A percentile compares a stretch with the other conserved stretches of the same genome.
These are phyloP conservation scores for Perkinsus chesapeaki DNA, from an alignment of 169 alveolate genomes.

Conservation along the genomic window DNA sequence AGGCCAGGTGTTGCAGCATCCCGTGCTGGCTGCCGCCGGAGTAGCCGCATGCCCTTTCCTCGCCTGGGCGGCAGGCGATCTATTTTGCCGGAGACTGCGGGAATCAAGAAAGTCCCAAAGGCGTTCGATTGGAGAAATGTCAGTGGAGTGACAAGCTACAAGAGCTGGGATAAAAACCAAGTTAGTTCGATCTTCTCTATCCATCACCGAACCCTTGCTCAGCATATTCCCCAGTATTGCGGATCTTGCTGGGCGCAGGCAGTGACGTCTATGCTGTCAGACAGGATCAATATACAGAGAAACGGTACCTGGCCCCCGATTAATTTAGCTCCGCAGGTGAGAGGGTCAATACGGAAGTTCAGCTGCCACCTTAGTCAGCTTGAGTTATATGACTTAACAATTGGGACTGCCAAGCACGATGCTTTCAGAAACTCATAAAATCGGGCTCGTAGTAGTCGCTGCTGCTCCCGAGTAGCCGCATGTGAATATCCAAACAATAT, in stretches of 20 bases:
- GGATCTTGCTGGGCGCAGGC: slow-evolving; percentile 68
- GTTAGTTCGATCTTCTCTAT: background rate
- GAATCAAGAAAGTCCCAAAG: background rate
- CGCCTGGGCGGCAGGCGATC: background rate
- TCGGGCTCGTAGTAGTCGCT: too few relatives aligned
- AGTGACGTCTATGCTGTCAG: slow-evolving; percentile 55
- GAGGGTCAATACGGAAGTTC: too few relatives aligned
- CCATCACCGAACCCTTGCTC: background rate
- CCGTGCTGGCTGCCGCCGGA: background rate
- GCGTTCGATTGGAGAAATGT: background rate
- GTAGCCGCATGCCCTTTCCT: too few relatives aligned
- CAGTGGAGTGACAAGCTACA: background rate
- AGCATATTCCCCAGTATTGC: slow-evolving; percentile 52
- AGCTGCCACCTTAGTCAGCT: too few relatives aligned
- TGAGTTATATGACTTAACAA: too few relatives aligned
- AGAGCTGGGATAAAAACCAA: background rate
- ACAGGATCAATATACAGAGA: slow-evolving; percentile 46
- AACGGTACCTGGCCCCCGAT: slow-evolving; percentile 38
- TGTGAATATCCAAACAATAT: too few relatives aligned
- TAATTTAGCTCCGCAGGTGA: slow-evolving; percentile 35
- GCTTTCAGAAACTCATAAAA: too few relatives aligned
- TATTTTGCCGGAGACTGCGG: background rate
- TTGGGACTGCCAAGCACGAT: too few relatives aligned
- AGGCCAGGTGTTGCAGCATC: background rate
- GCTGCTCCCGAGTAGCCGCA: too few relatives aligned